A percentile compares a stretch with the other conserved stretches of the same genome.
Conservation (phyloP, 208 protist genomes). For the Trypanosomatidae sp. region DNA sequence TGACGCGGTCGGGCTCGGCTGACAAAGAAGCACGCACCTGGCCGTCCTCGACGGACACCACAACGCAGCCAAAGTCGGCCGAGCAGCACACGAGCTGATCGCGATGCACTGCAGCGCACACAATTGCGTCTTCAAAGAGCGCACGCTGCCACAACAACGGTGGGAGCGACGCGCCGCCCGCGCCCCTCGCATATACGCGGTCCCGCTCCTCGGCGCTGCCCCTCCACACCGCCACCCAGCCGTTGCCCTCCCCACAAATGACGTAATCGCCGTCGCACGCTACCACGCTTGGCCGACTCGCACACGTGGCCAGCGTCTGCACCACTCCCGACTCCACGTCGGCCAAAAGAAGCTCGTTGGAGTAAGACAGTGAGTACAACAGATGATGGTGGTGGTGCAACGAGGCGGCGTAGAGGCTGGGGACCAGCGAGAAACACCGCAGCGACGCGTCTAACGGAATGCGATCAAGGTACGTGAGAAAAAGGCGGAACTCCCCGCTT, state of each 20-base stretch:
- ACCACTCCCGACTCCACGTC: constrained; percentile 53
- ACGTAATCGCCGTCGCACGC: constrained; percentile 76
- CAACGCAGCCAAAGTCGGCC: constrained; percentile 57
- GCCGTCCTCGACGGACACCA: constrained; percentile 48
- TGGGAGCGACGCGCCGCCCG: not conserved
- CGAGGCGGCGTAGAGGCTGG: constrained; percentile 30
- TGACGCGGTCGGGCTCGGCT: constrained; percentile 28
- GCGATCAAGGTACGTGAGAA: constrained; percentile 61
- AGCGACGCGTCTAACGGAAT: constrained; percentile 66
- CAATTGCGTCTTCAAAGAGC: constrained; percentile 58
- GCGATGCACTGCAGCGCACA: constrained; percentile 41
- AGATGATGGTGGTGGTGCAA: constrained; percentile 30
- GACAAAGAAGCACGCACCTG: constrained; percentile 30
- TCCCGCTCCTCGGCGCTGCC: constrained; percentile 26
- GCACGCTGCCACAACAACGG: constrained; percentile 44
- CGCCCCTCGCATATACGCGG: not conserved
- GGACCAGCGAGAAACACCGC: constrained; percentile 78
- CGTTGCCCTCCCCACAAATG: constrained; percentile 71
- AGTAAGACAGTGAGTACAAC: constrained; percentile 77
- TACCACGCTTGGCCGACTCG: constrained; percentile 67
- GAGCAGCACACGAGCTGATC: constrained; percentile 56
- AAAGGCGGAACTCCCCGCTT: constrained; percentile 75
- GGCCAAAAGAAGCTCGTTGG: constrained; percentile 83
- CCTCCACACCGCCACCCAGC: constrained; percentile 67
- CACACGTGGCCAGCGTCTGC: constrained; percentile 43